phyloP scores from a whole-genome alignment of 2,329 filamentous ascomycete genomes.

The Colletotrichum horii region DNA sequence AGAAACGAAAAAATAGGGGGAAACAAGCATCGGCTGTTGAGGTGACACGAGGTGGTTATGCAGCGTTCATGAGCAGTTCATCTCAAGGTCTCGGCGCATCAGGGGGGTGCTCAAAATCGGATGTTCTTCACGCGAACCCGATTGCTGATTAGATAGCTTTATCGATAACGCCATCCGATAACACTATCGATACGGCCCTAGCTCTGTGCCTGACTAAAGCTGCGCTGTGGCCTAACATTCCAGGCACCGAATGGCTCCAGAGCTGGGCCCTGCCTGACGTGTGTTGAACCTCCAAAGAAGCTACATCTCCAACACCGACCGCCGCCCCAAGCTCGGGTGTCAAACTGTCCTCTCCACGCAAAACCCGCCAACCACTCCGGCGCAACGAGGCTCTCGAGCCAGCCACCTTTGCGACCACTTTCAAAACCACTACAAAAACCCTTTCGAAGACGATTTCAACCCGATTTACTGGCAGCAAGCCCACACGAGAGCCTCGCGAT shows the following conservation, averaged over 20 bases:
- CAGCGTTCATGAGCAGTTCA: neutral
- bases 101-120: neutral
- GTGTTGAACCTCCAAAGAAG: slow-evolving; percentile 20
- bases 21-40: neutral
- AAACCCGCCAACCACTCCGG: neutral
- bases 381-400: neutral
- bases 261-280: slow-evolving; percentile 10
- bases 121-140: neutral
- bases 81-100: neutral
- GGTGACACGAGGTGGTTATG: neutral
- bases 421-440: neutral
- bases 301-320: slow-evolving; percentile 17
- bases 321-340: neutral
- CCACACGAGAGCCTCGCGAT: neutral
- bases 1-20: neutral
- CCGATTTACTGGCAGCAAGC: neutral
- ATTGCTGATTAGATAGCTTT: neutral
- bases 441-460: neutral
- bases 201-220: neutral
- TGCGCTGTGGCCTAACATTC: neutral
- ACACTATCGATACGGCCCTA: neutral
- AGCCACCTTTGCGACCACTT: neutral
- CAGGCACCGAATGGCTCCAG: neutral
- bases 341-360: slow-evolving; percentile 13
- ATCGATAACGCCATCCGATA: neutral